These are phyloP conservation scores for Nemania serpens DNA, from an alignment of 2,329 filamentous ascomycete species.

Conservation along the genomic window DNA sequence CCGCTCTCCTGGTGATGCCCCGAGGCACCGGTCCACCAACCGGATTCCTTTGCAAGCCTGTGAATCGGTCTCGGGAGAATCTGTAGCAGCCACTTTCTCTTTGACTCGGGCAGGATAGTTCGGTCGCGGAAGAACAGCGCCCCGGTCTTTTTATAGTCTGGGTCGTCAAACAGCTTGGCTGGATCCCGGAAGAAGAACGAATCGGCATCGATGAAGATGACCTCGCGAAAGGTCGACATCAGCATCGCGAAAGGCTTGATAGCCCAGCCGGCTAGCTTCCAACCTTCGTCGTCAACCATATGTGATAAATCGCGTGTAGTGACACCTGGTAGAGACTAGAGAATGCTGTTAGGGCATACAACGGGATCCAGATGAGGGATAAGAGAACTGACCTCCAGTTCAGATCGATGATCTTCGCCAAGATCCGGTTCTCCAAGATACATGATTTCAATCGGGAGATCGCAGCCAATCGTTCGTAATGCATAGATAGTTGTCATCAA, in stretches of 20 bases:
- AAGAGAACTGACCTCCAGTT: constrained; percentile 42
- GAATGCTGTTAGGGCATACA: neutral
- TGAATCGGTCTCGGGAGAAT: constrained; percentile 50
- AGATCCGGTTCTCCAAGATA: constrained; percentile 51
- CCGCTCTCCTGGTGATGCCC: constrained; percentile 51
- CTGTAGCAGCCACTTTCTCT: constrained; percentile 46
- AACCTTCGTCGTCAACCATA: constrained; percentile 51
- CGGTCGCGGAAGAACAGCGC: constrained; percentile 54
- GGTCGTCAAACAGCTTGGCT: constrained; percentile 48
- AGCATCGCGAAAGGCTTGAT: constrained; percentile 53
- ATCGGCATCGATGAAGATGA: constrained; percentile 53
- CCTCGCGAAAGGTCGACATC: constrained; percentile 52
- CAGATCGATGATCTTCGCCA: constrained; percentile 46
- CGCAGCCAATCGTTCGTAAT: constrained; percentile 45
- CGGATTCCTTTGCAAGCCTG: constrained; percentile 44
- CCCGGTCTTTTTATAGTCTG: constrained; percentile 47
- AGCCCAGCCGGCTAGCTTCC: constrained; percentile 51
- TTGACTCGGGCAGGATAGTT: constrained; percentile 46
- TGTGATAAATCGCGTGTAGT: constrained; percentile 49
- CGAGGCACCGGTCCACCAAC: constrained; percentile 45
- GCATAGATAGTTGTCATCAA: constrained; percentile 49
- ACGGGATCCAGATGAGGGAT: neutral
- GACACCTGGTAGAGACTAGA: constrained; percentile 44
- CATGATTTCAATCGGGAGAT: constrained; percentile 47
- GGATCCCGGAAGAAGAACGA: constrained; percentile 50